Base-by-base conservation (phyloP, 768 basidiomycete genomes). In the Russula olivacea region DNA sequence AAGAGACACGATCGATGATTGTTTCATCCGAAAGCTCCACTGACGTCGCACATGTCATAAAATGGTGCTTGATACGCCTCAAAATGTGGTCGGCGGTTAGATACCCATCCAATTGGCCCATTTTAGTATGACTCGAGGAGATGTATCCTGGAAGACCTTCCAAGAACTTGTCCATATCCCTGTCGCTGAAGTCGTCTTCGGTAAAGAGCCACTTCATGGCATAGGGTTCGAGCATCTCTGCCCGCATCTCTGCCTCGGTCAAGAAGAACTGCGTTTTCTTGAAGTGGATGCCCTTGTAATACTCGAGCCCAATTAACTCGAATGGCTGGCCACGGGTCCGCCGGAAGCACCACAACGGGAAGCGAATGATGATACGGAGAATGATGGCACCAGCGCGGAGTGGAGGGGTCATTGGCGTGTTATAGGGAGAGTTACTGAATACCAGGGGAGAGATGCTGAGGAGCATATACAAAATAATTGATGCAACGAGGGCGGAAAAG, bases 61-160 rank as follows among this genome's bases (percentile, higher is more conserved):
- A 38, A n/a, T 63, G 61, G 34, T 30, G 34, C 56, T 48, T 53
- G 51, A 58, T 54, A 4, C 61, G 61, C 6, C 10, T 19, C 4
- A 63, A 52, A 28, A 58, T 53, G 34, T 40, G 21, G 1, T 38
- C 34, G 19, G 41, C 25, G 15, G 43, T 40, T 7, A 63, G 8
- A 28, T 48, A 28, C 41, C 47, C 17, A 14, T 25, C 34, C 45
- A 63, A 30, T 9, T 30, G 23, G 17, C 34, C 15, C 14, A 14
- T 28, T 10, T 54, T n/a, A 12, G 61, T 58, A 36, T 40, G 51
- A 47, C 4, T n/a, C 9, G 61, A 58, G n/a, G 52, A 34, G 23
- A 63, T 54, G 17, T 63, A 63, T 25, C 61, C 61, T 10, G 56
- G 56, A 17, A 63, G 61, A 6, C 56, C 57, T 53, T 58, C 52